A percentile compares a stretch with the other conserved stretches of the same genome.
phyloP scores from a whole-genome alignment of 2,329 filamentous ascomycete genomes.

The Ceratocystis colombiana region DNA sequence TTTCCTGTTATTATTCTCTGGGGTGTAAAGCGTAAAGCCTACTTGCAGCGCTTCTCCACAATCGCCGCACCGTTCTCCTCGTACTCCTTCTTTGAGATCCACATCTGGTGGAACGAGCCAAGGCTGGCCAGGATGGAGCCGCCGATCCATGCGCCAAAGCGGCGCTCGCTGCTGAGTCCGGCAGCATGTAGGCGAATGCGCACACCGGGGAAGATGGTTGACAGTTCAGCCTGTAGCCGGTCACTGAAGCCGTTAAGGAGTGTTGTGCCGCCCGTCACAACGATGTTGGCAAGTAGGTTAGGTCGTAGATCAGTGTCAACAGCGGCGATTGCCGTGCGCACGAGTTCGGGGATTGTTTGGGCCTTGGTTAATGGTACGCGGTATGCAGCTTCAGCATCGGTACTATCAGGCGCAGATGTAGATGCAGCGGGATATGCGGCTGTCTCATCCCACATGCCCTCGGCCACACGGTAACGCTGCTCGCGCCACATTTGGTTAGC shows the following conservation, averaged over 20 bases:
- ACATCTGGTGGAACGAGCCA: constrained; percentile 98
- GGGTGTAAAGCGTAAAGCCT: constrained; percentile 26
- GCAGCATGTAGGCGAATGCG: constrained; percentile 83
- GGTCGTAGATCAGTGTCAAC: constrained; percentile 85
- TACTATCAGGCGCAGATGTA: not conserved
- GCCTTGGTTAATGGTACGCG: constrained; percentile 48
- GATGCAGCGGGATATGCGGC: constrained; percentile 50
- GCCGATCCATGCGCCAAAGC: constrained; percentile 91
- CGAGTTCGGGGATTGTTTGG: constrained; percentile 74
- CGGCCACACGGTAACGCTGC: constrained; percentile 75
- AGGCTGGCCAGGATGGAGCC: constrained; percentile 91
- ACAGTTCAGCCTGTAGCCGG: constrained; percentile 74
- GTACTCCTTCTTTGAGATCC: constrained; percentile 96
- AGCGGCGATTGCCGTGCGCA: constrained; percentile 63
- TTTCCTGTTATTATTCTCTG: no score
- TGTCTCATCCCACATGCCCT: constrained; percentile 83
- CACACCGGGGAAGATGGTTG: constrained; percentile 69
- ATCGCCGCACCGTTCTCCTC: constrained; percentile 86
- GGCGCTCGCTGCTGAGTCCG: constrained; percentile 74
- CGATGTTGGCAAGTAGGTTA: constrained; percentile 75
- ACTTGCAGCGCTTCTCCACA: constrained; percentile 95
- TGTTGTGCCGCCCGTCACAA: constrained; percentile 81
- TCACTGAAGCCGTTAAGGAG: constrained; percentile 88
- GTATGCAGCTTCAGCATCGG: not conserved
- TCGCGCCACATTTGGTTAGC: constrained; percentile 90